These are phyloP conservation scores for Fraxinus nigra DNA, from an alignment of 305 asterid genomes.

Conservation along the genomic window DNA sequence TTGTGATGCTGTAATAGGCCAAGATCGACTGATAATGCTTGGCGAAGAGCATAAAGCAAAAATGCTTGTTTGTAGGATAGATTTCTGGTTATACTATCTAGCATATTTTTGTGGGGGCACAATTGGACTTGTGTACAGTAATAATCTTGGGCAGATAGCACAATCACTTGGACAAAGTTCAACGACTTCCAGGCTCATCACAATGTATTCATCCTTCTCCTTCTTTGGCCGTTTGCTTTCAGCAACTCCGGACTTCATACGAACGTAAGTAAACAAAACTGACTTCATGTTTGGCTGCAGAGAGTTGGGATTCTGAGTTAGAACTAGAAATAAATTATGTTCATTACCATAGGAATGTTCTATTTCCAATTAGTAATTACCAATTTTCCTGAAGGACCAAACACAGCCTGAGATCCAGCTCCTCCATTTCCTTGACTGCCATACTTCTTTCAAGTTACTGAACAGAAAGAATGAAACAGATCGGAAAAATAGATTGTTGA, in stretches of 20 bases:
- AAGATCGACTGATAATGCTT: slow-evolving; percentile 54
- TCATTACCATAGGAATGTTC: neutral
- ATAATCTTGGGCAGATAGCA: slow-evolving; percentile 86
- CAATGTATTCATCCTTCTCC: slow-evolving; percentile 74
- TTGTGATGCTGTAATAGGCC: slow-evolving; percentile 38
- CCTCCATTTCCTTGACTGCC: neutral
- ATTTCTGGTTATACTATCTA: slow-evolving; percentile 73
- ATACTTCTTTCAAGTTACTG: neutral
- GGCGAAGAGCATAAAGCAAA: slow-evolving; percentile 67
- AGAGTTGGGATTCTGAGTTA: neutral
- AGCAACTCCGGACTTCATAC: slow-evolving; percentile 72
- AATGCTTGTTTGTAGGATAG: slow-evolving; percentile 53
- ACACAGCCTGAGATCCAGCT: neutral
- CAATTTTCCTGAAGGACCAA: neutral
- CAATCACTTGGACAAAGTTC: slow-evolving; percentile 69
- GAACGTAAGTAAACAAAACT: slow-evolving; percentile 44
- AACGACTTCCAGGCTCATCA: slow-evolving; percentile 56
- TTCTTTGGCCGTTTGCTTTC: slow-evolving; percentile 94
- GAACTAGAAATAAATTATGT: neutral
- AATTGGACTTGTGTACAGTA: slow-evolving; percentile 80
- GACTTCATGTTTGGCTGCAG: neutral
- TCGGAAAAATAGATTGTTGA: neutral
- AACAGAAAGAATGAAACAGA: neutral
- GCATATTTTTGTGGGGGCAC: slow-evolving; percentile 89
- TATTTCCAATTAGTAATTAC: neutral